Conservation (phyloP, 179 eudicot genomes). For the Monotropa hypopitys region DNA sequence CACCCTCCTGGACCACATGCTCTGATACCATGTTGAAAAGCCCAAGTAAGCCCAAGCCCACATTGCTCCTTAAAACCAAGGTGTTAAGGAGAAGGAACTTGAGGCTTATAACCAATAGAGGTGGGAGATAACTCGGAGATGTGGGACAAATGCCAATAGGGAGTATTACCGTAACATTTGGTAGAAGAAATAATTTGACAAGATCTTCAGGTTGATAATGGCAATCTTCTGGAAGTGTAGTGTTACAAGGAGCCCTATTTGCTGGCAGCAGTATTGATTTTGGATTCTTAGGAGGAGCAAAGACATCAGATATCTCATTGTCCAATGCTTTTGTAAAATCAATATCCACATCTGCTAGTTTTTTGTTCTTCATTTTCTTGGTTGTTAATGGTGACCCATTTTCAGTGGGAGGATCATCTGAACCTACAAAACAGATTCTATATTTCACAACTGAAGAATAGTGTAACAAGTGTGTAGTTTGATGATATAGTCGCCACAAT, state of each 20-base stretch:
- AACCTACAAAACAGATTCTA: constrained; percentile 25
- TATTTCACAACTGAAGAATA: constrained; percentile 1
- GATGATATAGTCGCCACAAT: neutral
- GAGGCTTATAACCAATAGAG: too few species aligned
- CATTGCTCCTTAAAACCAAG: too few species aligned
- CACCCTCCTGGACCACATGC: too few species aligned
- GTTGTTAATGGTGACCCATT: constrained; percentile 23
- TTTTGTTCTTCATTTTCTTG: constrained; percentile 45
- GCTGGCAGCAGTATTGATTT: constrained; percentile 68
- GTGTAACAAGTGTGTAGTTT: neutral
- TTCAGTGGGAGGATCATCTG: constrained; percentile 30
- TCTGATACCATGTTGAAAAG: too few species aligned
- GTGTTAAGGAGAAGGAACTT: too few species aligned
- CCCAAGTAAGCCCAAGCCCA: too few species aligned
- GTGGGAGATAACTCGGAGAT: too few species aligned
- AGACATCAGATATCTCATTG: constrained; percentile 34
- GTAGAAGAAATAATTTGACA: constrained; percentile 80
- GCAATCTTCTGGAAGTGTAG: constrained; percentile 90
- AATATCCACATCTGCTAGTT: constrained; percentile 49
- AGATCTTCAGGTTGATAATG: constrained; percentile 98
- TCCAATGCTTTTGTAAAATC: constrained; percentile 50
- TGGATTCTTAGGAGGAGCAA: constrained; percentile 76
- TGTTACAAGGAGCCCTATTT: constrained; percentile 50
- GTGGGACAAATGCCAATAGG: too few species aligned
- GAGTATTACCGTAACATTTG: constrained; percentile 60